These are phyloP conservation scores for Solanum phureja DNA, from an alignment of 257 asterid genomes.

Conservation along the genomic window DNA sequence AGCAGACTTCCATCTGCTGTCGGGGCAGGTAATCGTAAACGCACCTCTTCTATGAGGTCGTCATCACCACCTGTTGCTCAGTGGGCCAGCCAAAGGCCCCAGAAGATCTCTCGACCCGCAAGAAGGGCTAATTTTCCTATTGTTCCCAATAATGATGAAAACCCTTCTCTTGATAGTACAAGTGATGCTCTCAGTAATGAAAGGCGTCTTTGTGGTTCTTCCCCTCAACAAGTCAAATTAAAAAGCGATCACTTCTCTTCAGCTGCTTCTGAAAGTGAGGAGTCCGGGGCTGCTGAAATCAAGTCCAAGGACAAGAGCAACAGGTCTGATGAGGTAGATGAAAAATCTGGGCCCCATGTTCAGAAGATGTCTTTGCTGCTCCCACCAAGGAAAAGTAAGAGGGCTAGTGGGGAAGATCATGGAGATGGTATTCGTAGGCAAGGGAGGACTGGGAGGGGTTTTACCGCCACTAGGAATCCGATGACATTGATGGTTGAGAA, in stretches of 20 bases:
- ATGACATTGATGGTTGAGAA: conserved; percentile 55
- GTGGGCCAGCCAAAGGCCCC: conserved; percentile 80
- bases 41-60: conserved; percentile 60
- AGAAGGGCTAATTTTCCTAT: conserved; percentile 73
- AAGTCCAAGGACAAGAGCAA: conserved; percentile 55
- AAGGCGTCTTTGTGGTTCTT: conserved; percentile 48
- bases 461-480: conserved; percentile 54
- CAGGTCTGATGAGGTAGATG: conserved; percentile 55
- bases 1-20: conserved; percentile 47
- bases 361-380: conserved; percentile 77
- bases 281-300: conserved; percentile 69
- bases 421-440: conserved; percentile 79
- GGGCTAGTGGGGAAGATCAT: conserved; percentile 34
- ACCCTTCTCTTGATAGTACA: conserved; percentile 32
- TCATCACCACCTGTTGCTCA: conserved; percentile 82
- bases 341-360: conserved; percentile 43
- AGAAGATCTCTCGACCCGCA: conserved; percentile 73
- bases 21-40: conserved; percentile 60
- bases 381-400: conserved; percentile 76
- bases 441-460: conserved; percentile 81
- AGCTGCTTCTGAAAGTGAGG: conserved; percentile 86
- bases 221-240: conserved; percentile 61
- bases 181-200: conserved; percentile 42
- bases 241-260: conserved; percentile 49
- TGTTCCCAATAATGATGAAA: conserved; percentile 53